These are phyloP conservation scores for Penstemon davidsonii DNA, from an alignment of 257 asterid genomes.

Conservation along the genomic window DNA sequence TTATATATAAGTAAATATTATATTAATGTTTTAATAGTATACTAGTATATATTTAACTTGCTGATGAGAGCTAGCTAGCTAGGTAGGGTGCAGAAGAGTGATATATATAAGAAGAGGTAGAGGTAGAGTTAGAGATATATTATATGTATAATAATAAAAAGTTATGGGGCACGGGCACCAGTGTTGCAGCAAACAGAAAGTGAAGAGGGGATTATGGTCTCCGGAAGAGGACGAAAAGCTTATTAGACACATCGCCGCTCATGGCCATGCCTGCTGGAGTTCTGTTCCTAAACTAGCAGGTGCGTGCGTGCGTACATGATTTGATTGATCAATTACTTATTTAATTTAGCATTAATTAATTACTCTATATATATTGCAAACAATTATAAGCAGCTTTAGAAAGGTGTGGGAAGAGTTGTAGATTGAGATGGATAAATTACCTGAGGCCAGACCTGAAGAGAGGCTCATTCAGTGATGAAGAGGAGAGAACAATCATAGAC, in stretches of 20 bases:
- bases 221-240: slow-evolving; percentile 96
- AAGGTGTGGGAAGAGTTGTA: slow-evolving; percentile 95
- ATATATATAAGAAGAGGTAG: no score
- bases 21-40: no score
- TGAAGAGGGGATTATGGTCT: slow-evolving; percentile 92
- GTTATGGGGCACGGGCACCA: slow-evolving; percentile 50
- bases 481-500: slow-evolving; percentile 77
- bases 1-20: no score
- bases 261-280: slow-evolving; percentile 98
- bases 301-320: not conserved
- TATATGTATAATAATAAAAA: no score
- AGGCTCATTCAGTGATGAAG: slow-evolving; percentile 79
- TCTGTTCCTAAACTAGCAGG: slow-evolving; percentile 88
- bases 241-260: slow-evolving; percentile 52
- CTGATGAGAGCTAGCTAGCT: no score
- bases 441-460: slow-evolving; percentile 88
- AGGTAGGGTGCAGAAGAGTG: no score
- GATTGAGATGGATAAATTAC: slow-evolving; percentile 91
- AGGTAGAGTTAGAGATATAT: no score
- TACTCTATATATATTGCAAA: no score
- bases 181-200: slow-evolving; percentile 95
- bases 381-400: slow-evolving; percentile 49
- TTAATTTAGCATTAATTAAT: no score
- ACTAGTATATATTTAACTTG: no score
- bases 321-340: not conserved